Evolutionary conservation across 169 alveolate species (phyloP), one percentile per base, ranked within the genome.

Genomic region (Toxoplasma gondii): DNA sequence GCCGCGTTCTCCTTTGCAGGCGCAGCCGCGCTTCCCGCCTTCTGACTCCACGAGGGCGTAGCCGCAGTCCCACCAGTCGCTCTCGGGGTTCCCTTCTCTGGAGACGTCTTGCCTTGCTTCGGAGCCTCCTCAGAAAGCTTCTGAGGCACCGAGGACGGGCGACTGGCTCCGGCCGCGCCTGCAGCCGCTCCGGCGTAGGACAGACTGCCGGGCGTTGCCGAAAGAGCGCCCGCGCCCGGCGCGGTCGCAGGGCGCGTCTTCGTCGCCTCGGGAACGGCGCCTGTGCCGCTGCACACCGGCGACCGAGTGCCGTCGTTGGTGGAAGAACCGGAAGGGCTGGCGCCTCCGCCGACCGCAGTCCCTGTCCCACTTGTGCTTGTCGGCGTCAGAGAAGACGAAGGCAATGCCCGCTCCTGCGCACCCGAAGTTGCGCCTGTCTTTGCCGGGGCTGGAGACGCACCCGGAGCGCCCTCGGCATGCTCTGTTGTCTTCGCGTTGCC

Each of bases 41-140:
- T 82, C 90, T 82, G 90, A 41, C 90, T 82, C 90, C 90, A 82
- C 67, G 64, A 82, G 54, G 90, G 67, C 67, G 90, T 31, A 2
- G 38, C 90, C 5, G 69, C 53, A 7, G 67, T 49, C 24, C 41
- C 90, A 19, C 39, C 31, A 2, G 53, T 36, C 34, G 69, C 67
- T 44, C 69, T 67, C 19, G 16, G 0, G 69, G n/a, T 31, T 12
- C 39, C 64, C 67, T 0, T 49, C 58, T 49, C 58, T 12, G 81
- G 41, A 69, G 41, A 29, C 34, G 38, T 29, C 31, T 24, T 69
- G 31, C 41, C 84, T n/a, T 74, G 39, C 84, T 74, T 31, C 84
- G 39, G 84, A 1, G 84, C 44, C 44, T 31, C 44, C 39, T 31
- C 84, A 16, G 74, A 7, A 22, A 16, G n/a, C 29, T 64, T 64